A percentile compares a stretch with the other conserved stretches of the same genome.
These are phyloP conservation scores for Alternaria consortialis DNA, from an alignment of 2,329 filamentous ascomycete genomes.

Conservation along the genomic window DNA sequence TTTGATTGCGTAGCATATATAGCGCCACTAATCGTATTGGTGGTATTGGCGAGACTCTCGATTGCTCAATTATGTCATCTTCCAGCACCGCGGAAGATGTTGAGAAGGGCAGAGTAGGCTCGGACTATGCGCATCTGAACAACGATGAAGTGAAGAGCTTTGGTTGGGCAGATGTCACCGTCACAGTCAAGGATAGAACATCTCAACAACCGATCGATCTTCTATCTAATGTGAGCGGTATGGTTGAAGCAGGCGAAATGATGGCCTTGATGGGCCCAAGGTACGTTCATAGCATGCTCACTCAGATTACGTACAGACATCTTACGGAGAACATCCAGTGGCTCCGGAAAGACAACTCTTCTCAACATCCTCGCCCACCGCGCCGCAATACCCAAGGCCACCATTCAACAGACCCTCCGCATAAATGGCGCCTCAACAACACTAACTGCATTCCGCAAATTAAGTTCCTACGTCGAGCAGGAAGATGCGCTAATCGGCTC, in stretches of 20 bases:
- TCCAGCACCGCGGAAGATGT: slow-evolving; percentile 46
- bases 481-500: slow-evolving; percentile 85
- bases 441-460: slow-evolving; percentile 65
- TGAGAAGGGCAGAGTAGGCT: slow-evolving; percentile 55
- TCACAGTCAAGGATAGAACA: slow-evolving; percentile 75
- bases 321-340: slow-evolving; percentile 58
- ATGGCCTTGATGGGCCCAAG: slow-evolving; percentile 78
- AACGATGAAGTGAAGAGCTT: slow-evolving; percentile 72
- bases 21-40: not conserved
- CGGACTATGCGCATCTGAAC: slow-evolving; percentile 62
- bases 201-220: slow-evolving; percentile 71
- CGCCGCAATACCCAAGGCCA: slow-evolving; percentile 62
- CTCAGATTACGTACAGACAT: fast-evolving
- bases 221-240: slow-evolving; percentile 69
- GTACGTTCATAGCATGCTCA: not conserved
- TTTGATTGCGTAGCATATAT: not conserved
- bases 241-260: slow-evolving; percentile 74
- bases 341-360: slow-evolving; percentile 82
- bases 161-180: slow-evolving; percentile 72
- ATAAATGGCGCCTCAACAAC: slow-evolving; percentile 70
- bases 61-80: slow-evolving; percentile 18
- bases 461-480: slow-evolving; percentile 85
- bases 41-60: not conserved
- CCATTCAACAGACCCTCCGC: slow-evolving; percentile 63
- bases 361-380: slow-evolving; percentile 80